Base-by-base conservation (phyloP, 306 rosid species). In the Quercus agrifolia region DNA sequence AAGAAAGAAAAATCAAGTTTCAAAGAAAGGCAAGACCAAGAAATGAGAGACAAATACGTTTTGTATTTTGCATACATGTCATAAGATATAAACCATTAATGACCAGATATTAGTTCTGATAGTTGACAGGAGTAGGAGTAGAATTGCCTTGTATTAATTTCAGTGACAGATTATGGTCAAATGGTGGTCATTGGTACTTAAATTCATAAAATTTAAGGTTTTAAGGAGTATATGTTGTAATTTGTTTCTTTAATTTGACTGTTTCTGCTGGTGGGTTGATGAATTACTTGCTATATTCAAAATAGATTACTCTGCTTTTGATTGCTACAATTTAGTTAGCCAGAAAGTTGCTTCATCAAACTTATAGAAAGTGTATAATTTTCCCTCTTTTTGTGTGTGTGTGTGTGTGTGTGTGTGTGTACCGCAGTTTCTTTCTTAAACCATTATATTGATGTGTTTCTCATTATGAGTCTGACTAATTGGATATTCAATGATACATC, bases 11-110 rank as follows among this genome's bases (percentile, higher is more conserved):
- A 73, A 86, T 78, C 89, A 73, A 77, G 89, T 55, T 79, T 83
- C 97, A 77, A 95, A 91, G 86, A 90, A 82, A 79, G 80, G 86
- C 35, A 95, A 87, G 81, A 76, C 87, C 85, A 92, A 89, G 86
- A 91, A 91, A 80, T 92, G 90, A 91, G 80, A 33, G 74, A 76
- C 31, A 56, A 19, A 44, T 56, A 46, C 30, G 23, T 63, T 77
- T 33, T 52, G 66, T 19, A 59, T 74, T 68, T 76, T 59, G 77
- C 52, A 46, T 56, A 56, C 78, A 25, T 63, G 73, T 56, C 73
- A 57, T 56, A 71, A 75, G 55, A 56, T 21, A 73, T 25, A 71
- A 14, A 35, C 61, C 23, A 12, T 2, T 14, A 14, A 58, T 71
- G 58, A 31, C 71, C 18, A 7, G 38, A 71, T 12, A 14, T 68